These are phyloP conservation scores for Fragosphaeria purpurea DNA, from an alignment of 2,329 filamentous ascomycete genomes.

Conservation along the genomic window DNA sequence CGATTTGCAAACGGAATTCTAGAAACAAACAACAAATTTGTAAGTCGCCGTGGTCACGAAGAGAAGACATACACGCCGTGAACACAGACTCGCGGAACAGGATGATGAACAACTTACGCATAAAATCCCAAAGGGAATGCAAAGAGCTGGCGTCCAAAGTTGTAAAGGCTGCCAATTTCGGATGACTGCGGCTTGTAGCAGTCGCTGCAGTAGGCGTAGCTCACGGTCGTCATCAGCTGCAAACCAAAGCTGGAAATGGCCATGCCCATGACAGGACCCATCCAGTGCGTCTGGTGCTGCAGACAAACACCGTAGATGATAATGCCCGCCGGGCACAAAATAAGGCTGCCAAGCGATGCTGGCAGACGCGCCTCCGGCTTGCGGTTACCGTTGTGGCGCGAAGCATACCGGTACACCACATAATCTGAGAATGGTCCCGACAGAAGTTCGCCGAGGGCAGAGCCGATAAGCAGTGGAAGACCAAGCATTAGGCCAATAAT, in stretches of 20 bases:
- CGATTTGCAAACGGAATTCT: slow-evolving; percentile 6
- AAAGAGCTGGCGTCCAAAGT: slow-evolving; percentile 5
- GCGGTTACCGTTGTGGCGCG: slow-evolving; percentile 3
- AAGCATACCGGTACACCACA: slow-evolving; percentile 5
- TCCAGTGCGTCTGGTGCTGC: slow-evolving; percentile 10
- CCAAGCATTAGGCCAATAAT: slow-evolving; percentile 9
- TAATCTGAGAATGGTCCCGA: slow-evolving; percentile 8
- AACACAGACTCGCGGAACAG: no score
- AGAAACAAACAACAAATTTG: neutral
- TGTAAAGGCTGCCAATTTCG: slow-evolving; percentile 10
- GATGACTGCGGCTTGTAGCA: slow-evolving; percentile 15
- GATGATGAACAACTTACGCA: neutral
- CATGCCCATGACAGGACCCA: slow-evolving; percentile 11
- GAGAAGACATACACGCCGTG: no score
- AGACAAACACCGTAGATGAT: slow-evolving; percentile 16
- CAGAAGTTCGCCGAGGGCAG: slow-evolving; percentile 5
- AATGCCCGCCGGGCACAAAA: slow-evolving; percentile 12
- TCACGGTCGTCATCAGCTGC: slow-evolving; percentile 13
- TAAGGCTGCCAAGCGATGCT: slow-evolving; percentile 4
- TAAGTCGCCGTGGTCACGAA: no score
- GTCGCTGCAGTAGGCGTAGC: slow-evolving; percentile 13
- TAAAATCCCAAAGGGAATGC: slow-evolving; percentile 6
- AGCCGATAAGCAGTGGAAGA: slow-evolving; percentile 8
- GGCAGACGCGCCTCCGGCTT: slow-evolving; percentile 9
- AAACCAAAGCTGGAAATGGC: slow-evolving; percentile 10